Evolutionary conservation across 1,139 yeast species (phyloP).

Genomic region (Hanseniaspora uvarum): DNA sequence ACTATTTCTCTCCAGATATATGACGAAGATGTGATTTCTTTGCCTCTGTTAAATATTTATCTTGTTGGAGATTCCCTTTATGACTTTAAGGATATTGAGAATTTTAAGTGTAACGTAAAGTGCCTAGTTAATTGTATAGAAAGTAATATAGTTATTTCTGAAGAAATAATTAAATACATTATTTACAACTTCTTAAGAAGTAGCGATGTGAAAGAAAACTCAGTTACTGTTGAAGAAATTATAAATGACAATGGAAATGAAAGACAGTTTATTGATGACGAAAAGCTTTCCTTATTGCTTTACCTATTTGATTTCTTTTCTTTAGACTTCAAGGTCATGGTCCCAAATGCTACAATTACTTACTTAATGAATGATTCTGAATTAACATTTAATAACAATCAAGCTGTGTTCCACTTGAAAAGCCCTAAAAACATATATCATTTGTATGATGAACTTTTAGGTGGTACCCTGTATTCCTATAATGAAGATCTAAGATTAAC

Average conservation of each 20-base stretch:
- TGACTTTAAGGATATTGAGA: conserved; percentile 20
- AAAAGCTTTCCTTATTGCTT: conserved; percentile 1
- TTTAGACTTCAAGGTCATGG: conserved; percentile 9
- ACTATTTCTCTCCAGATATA: conserved; percentile 22
- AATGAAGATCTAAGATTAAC: conserved; percentile 14
- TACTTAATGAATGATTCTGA: conserved; percentile 7
- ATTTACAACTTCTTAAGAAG: conserved; percentile 6
- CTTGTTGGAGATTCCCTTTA: conserved; percentile 26
- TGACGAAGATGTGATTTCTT: conserved; percentile 22
- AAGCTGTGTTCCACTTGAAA: conserved; percentile 12
- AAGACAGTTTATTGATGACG: background rate
- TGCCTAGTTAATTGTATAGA: conserved; percentile 27
- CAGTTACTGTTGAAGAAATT: background rate
- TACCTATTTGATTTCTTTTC: conserved; percentile 12
- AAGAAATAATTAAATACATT: conserved; percentile 22
- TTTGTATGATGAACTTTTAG: conserved; percentile 12
- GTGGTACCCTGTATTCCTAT: background rate
- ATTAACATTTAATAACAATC: conserved; percentile 3
- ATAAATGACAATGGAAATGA: background rate
- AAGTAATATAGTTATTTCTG: conserved; percentile 25
- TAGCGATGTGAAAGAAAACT: background rate
- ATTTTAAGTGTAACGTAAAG: conserved; percentile 19
- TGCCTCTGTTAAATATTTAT: conserved; percentile 27
- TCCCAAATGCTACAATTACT: conserved; percentile 12
- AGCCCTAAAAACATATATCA: conserved; percentile 11